Percentiles rank a stretch among this genome's conserved stretches.
phyloP scores from a whole-genome alignment of 2,329 filamentous ascomycete genomes.

The Aspergillus quadricinctus region DNA sequence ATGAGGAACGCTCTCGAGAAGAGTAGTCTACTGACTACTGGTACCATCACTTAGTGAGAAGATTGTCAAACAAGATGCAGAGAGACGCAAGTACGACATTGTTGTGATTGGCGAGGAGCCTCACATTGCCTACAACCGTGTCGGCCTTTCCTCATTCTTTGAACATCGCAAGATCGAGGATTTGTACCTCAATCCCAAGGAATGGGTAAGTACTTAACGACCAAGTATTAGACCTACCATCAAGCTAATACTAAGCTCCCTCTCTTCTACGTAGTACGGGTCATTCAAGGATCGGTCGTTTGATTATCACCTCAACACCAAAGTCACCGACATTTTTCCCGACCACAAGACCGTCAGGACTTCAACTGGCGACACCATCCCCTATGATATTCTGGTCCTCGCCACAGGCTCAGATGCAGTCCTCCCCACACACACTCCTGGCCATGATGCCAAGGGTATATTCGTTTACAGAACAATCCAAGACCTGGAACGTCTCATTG shows the following conservation, averaged over 20 bases:
- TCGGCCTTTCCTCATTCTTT: conserved; percentile 85
- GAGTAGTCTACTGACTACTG: not conserved
- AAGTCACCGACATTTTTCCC: conserved; percentile 64
- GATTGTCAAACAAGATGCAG: conserved; percentile 75
- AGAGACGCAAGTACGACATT: conserved; percentile 70
- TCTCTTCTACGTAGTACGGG: conserved; percentile 51
- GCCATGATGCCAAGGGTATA: conserved; percentile 73
- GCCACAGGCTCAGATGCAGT: conserved; percentile 84
- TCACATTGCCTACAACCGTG: conserved; percentile 85
- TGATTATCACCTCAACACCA: conserved; percentile 70
- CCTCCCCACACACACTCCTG: conserved; percentile 67
- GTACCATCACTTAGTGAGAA: conserved; percentile 63
- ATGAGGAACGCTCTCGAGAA: not conserved
- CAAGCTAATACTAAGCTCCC: not conserved
- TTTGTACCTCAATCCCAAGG: conserved; percentile 77
- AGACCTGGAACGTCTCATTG: conserved; percentile 72
- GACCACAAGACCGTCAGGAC: conserved; percentile 64
- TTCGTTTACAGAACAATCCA: conserved; percentile 87
- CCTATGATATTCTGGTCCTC: conserved; percentile 77
- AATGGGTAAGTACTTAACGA: conserved; percentile 59
- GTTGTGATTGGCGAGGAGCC: conserved; percentile 84
- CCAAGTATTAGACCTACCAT: not conserved
- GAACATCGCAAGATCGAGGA: conserved; percentile 80
- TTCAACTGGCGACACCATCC: conserved; percentile 62
- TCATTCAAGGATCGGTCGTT: conserved; percentile 63